Conservation (phyloP, 164 flowering plant species). For the Nymphaea colorata region DNA sequence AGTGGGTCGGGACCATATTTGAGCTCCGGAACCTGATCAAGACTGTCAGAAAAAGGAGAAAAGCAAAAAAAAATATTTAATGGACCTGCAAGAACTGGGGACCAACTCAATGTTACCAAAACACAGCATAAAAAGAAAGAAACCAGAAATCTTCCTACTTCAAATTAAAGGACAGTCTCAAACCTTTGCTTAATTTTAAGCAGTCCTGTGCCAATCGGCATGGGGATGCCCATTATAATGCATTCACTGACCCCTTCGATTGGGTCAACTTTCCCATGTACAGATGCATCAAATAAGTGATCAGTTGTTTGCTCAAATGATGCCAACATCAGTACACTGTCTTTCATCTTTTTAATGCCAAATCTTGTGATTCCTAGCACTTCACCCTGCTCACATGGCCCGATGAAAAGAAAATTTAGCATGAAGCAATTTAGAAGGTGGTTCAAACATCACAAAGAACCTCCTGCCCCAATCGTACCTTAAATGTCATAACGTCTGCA, state of each 20-base stretch:
- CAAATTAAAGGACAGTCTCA: neutral
- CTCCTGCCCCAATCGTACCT: conserved; percentile 23
- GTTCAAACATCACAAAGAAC: neutral
- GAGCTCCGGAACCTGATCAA: conserved; percentile 15
- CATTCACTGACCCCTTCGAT: conserved; percentile 92
- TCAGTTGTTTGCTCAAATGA: conserved; percentile 80
- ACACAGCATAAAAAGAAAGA: neutral
- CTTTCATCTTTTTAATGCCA: conserved; percentile 52
- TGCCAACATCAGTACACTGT: conserved; percentile 73
- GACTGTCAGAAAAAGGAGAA: conserved; percentile 13
- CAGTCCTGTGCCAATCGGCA: conserved; percentile 84
- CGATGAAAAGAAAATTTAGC: conserved; percentile 1
- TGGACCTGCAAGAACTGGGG: neutral
- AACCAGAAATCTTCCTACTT: neutral
- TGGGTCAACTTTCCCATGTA: conserved; percentile 51
- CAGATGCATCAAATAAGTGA: conserved; percentile 66
- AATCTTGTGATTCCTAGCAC: conserved; percentile 48
- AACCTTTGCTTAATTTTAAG: conserved; percentile 72
- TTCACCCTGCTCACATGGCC: conserved; percentile 46
- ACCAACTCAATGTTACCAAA: neutral
- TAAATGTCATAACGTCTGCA: conserved; percentile 85
- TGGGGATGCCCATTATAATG: conserved; percentile 92
- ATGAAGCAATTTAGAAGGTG: too few species aligned
- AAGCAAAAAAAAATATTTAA: too few species aligned
- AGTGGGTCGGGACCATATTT: conserved; percentile 27